Evolutionary conservation across 352 stramenopile genomes (phyloP).

Genomic region (Pythium brachiatum): DNA sequence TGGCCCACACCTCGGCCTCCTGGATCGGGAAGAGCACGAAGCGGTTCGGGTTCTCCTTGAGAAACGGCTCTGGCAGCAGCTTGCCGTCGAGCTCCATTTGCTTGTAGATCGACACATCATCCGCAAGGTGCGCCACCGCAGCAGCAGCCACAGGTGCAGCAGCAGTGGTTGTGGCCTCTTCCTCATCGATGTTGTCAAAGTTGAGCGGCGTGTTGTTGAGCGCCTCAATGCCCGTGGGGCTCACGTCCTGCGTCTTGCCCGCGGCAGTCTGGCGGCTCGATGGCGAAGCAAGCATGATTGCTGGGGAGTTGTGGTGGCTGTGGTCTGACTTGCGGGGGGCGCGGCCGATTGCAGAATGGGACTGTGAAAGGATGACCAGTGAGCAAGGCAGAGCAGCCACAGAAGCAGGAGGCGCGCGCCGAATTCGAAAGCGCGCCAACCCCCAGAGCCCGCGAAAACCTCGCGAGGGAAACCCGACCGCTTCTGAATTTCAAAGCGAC

Average conservation of each 20-base stretch:
- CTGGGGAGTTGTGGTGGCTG: constrained; percentile 16
- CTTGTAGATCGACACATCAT: constrained; percentile 85
- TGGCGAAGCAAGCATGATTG: constrained; percentile 7
- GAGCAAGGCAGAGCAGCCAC: neutral
- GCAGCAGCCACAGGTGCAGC: constrained; percentile 5
- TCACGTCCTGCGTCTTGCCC: constrained; percentile 9
- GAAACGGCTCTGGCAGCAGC: constrained; percentile 88
- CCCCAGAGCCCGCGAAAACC: constrained; percentile 17
- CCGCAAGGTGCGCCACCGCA: constrained; percentile 3
- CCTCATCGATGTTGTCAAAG: constrained; percentile 27
- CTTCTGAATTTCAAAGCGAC: neutral
- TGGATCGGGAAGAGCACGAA: constrained; percentile 99
- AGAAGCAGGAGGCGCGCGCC: constrained; percentile 11
- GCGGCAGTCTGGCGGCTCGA: constrained; percentile 4
- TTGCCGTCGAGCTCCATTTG: constrained; percentile 82
- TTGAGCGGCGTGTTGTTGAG: constrained; percentile 17
- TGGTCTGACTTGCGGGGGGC: constrained; percentile 2
- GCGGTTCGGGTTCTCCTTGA: constrained; percentile 94
- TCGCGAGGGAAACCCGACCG: neutral
- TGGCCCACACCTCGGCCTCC: constrained; percentile 96
- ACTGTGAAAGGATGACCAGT: neutral
- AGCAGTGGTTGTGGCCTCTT: neutral
- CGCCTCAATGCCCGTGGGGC: constrained; percentile 20
- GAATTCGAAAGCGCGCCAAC: constrained; percentile 30
- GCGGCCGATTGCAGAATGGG: constrained; percentile 24